phyloP scores from a whole-genome alignment of 2,329 filamentous ascomycete species.

The Sporothrix brasiliensis region DNA sequence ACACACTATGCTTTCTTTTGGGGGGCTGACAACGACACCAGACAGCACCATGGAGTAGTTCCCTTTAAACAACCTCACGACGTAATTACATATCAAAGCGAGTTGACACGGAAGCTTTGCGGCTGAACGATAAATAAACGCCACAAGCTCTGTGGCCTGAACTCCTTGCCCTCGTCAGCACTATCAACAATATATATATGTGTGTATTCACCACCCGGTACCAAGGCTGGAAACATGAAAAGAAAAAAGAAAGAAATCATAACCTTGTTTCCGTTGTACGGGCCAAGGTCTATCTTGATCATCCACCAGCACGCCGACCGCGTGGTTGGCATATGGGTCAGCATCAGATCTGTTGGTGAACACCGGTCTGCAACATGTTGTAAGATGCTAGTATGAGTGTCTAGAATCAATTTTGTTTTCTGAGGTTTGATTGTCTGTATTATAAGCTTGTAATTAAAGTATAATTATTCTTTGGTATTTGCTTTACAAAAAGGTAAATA shows the following conservation, averaged over 20 bases:
- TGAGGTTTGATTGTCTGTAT: neutral
- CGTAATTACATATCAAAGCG: neutral
- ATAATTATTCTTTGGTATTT: too few species aligned
- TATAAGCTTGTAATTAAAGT: neutral
- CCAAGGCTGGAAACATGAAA: too few species aligned
- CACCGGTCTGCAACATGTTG: too few species aligned
- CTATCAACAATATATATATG: neutral
- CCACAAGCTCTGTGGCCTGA: neutral
- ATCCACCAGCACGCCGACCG: neutral
- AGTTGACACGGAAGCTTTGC: neutral
- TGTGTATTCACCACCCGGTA: too few species aligned
- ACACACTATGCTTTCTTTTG: neutral
- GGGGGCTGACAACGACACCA: constrained; percentile 2
- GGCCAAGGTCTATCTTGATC: too few species aligned
- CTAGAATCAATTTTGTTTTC: too few species aligned
- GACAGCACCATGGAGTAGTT: neutral
- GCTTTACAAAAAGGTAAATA: too few species aligned
- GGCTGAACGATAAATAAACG: neutral
- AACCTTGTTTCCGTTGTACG: too few species aligned
- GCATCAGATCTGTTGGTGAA: neutral
- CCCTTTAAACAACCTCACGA: neutral
- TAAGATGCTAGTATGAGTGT: neutral
- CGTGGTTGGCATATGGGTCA: neutral
- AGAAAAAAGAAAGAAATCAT: too few species aligned
- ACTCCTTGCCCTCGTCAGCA: neutral